Base-by-base conservation (phyloP, 352 stramenopile species). In the Phytophthora multivora region DNA sequence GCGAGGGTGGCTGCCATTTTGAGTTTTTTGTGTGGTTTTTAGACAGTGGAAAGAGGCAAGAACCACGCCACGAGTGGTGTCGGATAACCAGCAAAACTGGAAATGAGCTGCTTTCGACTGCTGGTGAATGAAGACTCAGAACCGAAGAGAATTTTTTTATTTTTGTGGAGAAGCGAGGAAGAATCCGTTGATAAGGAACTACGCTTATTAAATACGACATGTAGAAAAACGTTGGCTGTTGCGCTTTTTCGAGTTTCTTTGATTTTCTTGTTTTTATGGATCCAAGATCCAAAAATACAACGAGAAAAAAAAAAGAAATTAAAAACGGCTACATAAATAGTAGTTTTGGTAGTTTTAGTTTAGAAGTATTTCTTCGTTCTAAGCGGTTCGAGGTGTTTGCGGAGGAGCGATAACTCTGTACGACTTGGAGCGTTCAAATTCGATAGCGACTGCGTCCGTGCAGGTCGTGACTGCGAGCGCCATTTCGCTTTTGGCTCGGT, bases 51-150 rank as follows among this genome's bases (percentile, higher is more conserved):
- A 12, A 5, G 53, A 59, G 13, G 28, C 11, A 36, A 48, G 38
- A 8, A 21, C 25, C 19, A 33, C 28, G 11, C 28, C 8, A 33
- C 28, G 45, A 26, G 48, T 31, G 5, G 33, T 62, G 52, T 25
- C 41, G 12, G 19, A 38, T 18, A 49, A 28, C 52, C 25, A 55
- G 50, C 63, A 66, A 47, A 25, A 59, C 25, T 58, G 51, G 49
- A 66, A 71, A 71, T 71, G 63, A 40, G 16, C 41, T 9, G 28
- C n/a, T 10, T 6, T 12, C 8, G 26, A 31, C 36, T 38, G 16
- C n/a, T 47, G 33, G 19, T 18, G 33, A n/a, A 4, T 28, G 18
- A 15, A 12, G 26, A 23, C 51, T 66, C 48, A 71, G 48, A 60
- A 47, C 36, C 19, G 48, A 65, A 55, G 47, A 6, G 15, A 33